phyloP scores from a whole-genome alignment of 768 basidiomycete genomes.

The Serendipita sp. region DNA sequence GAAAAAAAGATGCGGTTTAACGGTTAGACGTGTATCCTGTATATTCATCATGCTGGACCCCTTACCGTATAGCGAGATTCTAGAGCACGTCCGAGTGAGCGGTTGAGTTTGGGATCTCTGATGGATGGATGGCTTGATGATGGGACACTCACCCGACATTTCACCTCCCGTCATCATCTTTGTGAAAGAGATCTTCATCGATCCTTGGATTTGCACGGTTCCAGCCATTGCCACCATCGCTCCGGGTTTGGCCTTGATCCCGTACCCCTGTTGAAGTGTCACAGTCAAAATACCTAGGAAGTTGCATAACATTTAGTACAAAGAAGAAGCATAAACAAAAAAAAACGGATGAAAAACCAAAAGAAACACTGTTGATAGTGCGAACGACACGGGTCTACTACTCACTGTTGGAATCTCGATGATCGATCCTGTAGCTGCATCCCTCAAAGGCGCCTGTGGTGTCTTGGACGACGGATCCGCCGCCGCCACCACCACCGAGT shows the following conservation, averaged over 20 bases:
- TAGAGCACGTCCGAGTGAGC: not conserved
- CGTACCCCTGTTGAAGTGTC: slow-evolving; percentile 18
- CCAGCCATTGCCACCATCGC: slow-evolving; percentile 23
- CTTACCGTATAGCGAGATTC: not conserved
- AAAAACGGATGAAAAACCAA: no score
- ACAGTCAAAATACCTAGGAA: slow-evolving; percentile 17
- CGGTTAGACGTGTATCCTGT: not conserved
- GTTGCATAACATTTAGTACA: no score
- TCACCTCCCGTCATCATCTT: slow-evolving; percentile 20
- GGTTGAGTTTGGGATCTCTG: not conserved
- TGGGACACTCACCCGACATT: slow-evolving; percentile 7
- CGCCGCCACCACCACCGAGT: not conserved
- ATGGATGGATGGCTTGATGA: not conserved
- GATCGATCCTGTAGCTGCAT: slow-evolving; percentile 18
- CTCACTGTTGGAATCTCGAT: slow-evolving; percentile 21
- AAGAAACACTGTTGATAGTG: not conserved
- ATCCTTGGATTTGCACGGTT: slow-evolving; percentile 20
- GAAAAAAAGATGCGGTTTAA: not conserved
- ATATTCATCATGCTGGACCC: slow-evolving; percentile 15
- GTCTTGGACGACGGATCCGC: not conserved
- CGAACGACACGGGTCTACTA: not conserved
- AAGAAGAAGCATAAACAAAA: no score
- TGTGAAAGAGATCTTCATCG: slow-evolving; percentile 16
- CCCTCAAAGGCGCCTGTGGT: slow-evolving; percentile 20
- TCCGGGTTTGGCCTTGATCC: slow-evolving; percentile 21